Percentiles rank a stretch among this genome's conserved stretches.
Conservation (phyloP, 2,329 filamentous ascomycete genomes). For the Emericellopsis cladophorae region DNA sequence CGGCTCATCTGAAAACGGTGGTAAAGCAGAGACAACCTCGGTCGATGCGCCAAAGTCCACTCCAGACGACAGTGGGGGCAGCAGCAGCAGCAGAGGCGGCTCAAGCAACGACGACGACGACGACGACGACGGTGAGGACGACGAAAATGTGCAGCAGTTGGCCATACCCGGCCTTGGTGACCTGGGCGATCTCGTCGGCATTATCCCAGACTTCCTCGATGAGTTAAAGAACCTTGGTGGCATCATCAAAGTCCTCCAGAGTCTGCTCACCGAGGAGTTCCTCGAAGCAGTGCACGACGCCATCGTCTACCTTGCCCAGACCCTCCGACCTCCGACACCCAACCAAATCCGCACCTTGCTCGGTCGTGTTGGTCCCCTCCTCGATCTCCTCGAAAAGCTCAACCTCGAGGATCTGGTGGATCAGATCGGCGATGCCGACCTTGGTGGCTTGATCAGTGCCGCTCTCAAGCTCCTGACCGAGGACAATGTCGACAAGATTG, state of each 20-base stretch:
- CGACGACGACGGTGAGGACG: not conserved
- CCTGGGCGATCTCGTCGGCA: conserved; percentile 9
- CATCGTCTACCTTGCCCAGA: conserved; percentile 23
- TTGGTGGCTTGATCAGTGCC: conserved; percentile 15
- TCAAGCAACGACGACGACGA: not conserved
- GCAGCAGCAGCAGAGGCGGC: not conserved
- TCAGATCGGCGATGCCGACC: conserved; percentile 16
- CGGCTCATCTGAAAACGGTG: not conserved
- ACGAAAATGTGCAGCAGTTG: not conserved
- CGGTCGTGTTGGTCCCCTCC: conserved; percentile 12
- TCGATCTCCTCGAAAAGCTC: conserved; percentile 16
- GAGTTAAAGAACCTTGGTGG: conserved; percentile 1
- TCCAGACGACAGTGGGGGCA: not conserved
- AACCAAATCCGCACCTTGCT: conserved; percentile 14
- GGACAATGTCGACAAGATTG: conserved; percentile 18
- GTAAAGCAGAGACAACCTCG: not conserved
- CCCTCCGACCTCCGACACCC: conserved; percentile 23
- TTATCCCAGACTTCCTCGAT: conserved; percentile 9
- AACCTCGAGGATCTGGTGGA: conserved; percentile 19
- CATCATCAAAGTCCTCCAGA: conserved; percentile 11
- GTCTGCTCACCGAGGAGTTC: conserved; percentile 23
- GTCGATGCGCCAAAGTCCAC: no score
- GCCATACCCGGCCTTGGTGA: conserved; percentile 8
- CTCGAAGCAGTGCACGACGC: conserved; percentile 25
- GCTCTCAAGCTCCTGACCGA: conserved; percentile 16